A percentile compares a stretch with the other conserved stretches of the same genome.
These are phyloP conservation scores for Lachnellula subtilissima DNA, from an alignment of 2,329 filamentous ascomycete genomes.

Conservation along the genomic window DNA sequence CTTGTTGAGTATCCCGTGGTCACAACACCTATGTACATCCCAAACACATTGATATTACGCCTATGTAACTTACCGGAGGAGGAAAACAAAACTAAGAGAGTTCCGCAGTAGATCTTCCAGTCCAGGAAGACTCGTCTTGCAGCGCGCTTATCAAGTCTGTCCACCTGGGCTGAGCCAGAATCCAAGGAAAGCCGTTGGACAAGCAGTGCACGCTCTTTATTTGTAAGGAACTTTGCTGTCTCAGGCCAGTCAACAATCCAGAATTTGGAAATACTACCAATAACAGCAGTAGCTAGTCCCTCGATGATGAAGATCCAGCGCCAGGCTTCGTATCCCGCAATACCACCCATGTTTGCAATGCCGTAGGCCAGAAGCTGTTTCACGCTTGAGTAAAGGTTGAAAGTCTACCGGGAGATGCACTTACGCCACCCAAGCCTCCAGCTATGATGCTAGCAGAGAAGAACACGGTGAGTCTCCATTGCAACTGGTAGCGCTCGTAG, in stretches of 20 bases:
- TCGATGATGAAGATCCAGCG: conserved; percentile 43
- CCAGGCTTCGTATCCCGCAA: conserved; percentile 29
- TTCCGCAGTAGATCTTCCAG: conserved; percentile 40
- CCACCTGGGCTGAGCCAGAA: conserved; percentile 19
- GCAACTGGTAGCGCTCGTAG: conserved; percentile 46
- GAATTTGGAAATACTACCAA: conserved; percentile 37
- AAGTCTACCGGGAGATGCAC: too few species aligned
- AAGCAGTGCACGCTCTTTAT: conserved; percentile 32
- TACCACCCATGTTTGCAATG: too few species aligned
- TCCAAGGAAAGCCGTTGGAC: conserved; percentile 19
- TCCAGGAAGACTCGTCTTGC: conserved; percentile 40
- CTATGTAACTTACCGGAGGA: background rate
- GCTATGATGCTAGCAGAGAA: conserved; percentile 49
- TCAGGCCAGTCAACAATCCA: conserved; percentile 45
- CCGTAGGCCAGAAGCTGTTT: too few species aligned
- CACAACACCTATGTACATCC: conserved; percentile 58
- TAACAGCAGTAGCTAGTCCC: conserved; percentile 31
- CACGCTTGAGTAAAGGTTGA: too few species aligned
- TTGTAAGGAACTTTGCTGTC: conserved; percentile 38
- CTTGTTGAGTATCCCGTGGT: conserved; percentile 38
- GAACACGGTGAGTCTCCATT: conserved; percentile 48
- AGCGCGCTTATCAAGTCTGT: conserved; percentile 31
- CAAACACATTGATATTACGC: background rate
- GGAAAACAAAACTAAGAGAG: background rate
- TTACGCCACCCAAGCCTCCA: conserved; percentile 47